These are phyloP conservation scores for Monosporascus sp. DNA, from an alignment of 2,329 filamentous ascomycete genomes.

Conservation along the genomic window DNA sequence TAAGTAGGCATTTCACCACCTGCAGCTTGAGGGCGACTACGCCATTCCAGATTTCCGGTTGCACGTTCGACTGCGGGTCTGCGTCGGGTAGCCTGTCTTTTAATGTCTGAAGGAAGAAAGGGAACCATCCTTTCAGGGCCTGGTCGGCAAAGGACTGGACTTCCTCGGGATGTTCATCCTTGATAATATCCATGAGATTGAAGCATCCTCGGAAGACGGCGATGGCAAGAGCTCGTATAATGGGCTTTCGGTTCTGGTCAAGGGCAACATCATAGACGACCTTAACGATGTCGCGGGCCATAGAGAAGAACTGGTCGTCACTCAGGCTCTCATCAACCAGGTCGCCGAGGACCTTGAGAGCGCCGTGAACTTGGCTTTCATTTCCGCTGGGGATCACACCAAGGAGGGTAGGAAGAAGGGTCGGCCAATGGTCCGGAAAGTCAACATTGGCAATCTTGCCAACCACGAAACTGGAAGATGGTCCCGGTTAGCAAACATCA, in stretches of 20 bases:
- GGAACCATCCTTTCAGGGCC: slow-evolving; percentile 75
- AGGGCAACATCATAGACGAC: slow-evolving; percentile 78
- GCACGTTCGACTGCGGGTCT: slow-evolving; percentile 43
- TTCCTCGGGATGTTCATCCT: slow-evolving; percentile 82
- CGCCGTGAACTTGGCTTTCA: slow-evolving; percentile 80
- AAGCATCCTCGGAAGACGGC: slow-evolving; percentile 89
- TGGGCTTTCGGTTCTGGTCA: slow-evolving; percentile 66
- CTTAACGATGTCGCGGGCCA: slow-evolving; percentile 79
- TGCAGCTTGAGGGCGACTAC: slow-evolving; percentile 85
- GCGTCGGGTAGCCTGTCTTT: slow-evolving; percentile 70
- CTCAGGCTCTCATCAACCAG: slow-evolving; percentile 90
- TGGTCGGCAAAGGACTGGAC: slow-evolving; percentile 89
- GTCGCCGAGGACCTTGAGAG: slow-evolving; percentile 80
- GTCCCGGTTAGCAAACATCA: slow-evolving; percentile 4
- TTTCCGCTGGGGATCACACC: slow-evolving; percentile 68
- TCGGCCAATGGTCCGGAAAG: slow-evolving; percentile 94
- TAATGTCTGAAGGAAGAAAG: slow-evolving; percentile 78
- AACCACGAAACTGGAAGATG: slow-evolving; percentile 55
- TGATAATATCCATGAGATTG: slow-evolving; percentile 92
- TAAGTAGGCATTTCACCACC: slow-evolving; percentile 88
- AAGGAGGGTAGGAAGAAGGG: slow-evolving; percentile 74
- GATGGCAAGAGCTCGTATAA: slow-evolving; percentile 77
- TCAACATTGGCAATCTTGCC: slow-evolving; percentile 92
- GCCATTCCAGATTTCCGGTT: slow-evolving; percentile 70
- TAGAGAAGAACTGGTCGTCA: slow-evolving; percentile 90